A percentile compares a stretch with the other conserved stretches of the same genome.
Conservation (phyloP, 202 grass and related monocot genomes). For the Dendrocalamus latiflorus region DNA sequence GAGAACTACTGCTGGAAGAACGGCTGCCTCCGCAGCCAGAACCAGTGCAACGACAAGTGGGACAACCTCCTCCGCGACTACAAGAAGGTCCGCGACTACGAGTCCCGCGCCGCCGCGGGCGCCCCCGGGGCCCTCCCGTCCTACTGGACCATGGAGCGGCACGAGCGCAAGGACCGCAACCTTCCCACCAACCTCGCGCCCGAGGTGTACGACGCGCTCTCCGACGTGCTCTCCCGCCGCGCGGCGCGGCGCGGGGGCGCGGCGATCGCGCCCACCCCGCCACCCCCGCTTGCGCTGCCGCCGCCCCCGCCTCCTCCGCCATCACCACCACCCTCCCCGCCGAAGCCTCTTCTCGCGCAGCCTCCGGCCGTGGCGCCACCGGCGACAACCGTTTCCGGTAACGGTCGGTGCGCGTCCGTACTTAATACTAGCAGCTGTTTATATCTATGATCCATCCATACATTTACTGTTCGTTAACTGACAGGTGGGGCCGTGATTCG, state of each 20-base stretch:
- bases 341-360: slow-evolving; percentile 17
- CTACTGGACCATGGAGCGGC: too few species aligned
- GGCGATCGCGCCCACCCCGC: not conserved
- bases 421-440: slow-evolving; percentile 24
- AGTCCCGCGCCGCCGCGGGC: too few species aligned
- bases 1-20: slow-evolving; percentile 99
- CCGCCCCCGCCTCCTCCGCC: not conserved
- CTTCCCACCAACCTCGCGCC: too few species aligned
- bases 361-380: not conserved
- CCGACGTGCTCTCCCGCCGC: too few species aligned
- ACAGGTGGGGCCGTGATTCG: not conserved
- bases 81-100: too few species aligned
- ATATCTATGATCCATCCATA: too few species aligned
- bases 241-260: slow-evolving; percentile 60
- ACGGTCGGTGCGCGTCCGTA: slow-evolving; percentile 20
- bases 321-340: slow-evolving; percentile 18
- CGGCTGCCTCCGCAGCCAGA: slow-evolving; percentile 92
- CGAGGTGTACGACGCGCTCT: too few species aligned
- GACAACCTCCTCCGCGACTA: too few species aligned
- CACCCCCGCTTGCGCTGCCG: slow-evolving; percentile 28
- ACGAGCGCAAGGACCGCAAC: too few species aligned
- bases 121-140: too few species aligned
- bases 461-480: slow-evolving; percentile 25
- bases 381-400: slow-evolving; percentile 55
- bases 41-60: slow-evolving; percentile 99